phyloP scores from a whole-genome alignment of 257 asterid genomes.

The Scutellaria minor region DNA sequence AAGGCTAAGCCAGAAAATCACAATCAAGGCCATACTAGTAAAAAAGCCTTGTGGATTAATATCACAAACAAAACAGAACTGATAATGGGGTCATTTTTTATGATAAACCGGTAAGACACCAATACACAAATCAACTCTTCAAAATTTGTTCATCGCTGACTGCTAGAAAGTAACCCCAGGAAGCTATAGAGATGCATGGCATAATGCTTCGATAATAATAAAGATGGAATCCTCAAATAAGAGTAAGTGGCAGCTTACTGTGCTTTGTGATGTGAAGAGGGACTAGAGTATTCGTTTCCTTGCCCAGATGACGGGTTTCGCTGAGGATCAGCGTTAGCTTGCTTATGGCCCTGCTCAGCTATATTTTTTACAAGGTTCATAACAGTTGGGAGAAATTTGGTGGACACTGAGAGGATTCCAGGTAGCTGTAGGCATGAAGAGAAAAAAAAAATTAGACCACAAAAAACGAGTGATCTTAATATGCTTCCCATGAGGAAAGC shows the following conservation, averaged over 20 bases:
- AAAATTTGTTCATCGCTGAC: slow-evolving; percentile 27
- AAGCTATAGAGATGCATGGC: slow-evolving; percentile 26
- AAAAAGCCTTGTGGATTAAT: slow-evolving; percentile 32
- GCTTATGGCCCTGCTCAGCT: slow-evolving; percentile 68
- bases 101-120: slow-evolving; percentile 37
- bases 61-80: slow-evolving; percentile 17
- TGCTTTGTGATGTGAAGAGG: slow-evolving; percentile 45
- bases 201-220: slow-evolving; percentile 34
- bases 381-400: slow-evolving; percentile 77
- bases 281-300: slow-evolving; percentile 54
- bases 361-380: slow-evolving; percentile 68
- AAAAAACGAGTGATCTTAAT: slow-evolving; percentile 1
- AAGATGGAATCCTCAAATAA: slow-evolving; percentile 19
- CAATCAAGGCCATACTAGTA: slow-evolving; percentile 30
- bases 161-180: slow-evolving; percentile 25
- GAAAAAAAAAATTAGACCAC: slow-evolving; percentile 27
- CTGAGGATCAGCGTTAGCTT: slow-evolving; percentile 39
- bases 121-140: slow-evolving; percentile 40
- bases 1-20: slow-evolving; percentile 33
- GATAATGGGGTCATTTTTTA: slow-evolving; percentile 30
- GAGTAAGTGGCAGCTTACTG: slow-evolving; percentile 44
- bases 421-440: slow-evolving; percentile 60
- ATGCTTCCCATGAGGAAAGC: slow-evolving; percentile 12
- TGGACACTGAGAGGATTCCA: slow-evolving; percentile 77
- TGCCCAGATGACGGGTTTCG: slow-evolving; percentile 57